Base-by-base conservation (phyloP, 2,329 filamentous ascomycete species). In the Fusarium albosuccineum region DNA sequence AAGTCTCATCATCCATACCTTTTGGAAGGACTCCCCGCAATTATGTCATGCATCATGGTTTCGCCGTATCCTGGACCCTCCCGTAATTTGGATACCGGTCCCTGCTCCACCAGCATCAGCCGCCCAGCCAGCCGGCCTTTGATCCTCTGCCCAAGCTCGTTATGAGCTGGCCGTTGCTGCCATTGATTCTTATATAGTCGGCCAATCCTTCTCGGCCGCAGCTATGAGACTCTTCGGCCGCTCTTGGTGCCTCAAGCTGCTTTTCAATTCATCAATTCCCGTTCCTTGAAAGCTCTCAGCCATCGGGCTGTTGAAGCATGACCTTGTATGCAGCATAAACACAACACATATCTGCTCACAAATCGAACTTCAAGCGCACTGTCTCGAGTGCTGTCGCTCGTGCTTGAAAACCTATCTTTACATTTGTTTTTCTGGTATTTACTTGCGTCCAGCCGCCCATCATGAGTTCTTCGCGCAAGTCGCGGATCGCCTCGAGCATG, bases 31-130 rank as follows among this genome's bases (percentile, higher is more conserved):
- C 71, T 75, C 77, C 74, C 75, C 77, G 77, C 76, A 81, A 81
- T 82, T 82, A 82, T 82, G 80, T 81, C 80, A 82, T 82, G 80
- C 79, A 77, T 77, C 76, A 74, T 74, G 70, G 70, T 74, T 72
- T 74, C 70, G 70, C 66, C 70, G 70, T 74, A 78, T 78, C 74
- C 74, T 75, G 67, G 76, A 71, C 70, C 75, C 71, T 77, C 74
- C 70, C 75, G 70, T 75, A 74, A 76, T 77, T 75, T 77, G 72
- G 67, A 75, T 55, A 66, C 67, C 63, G 68, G 71, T 69, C 70
- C 68, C 66, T 74, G 70, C 71, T 73, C 71, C 68, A 70, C 57
- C 60, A 60, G 69, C 69, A 68, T 68, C 68, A 69, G 61, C 62
- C 60, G 48, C 49, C 60, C 65, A 66, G 64, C 64, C 67, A 59